A percentile compares a stretch with the other conserved stretches of the same genome.
These are phyloP conservation scores for Cercospora sp. DNA, from an alignment of 2,329 filamentous ascomycete species.

Conservation along the genomic window DNA sequence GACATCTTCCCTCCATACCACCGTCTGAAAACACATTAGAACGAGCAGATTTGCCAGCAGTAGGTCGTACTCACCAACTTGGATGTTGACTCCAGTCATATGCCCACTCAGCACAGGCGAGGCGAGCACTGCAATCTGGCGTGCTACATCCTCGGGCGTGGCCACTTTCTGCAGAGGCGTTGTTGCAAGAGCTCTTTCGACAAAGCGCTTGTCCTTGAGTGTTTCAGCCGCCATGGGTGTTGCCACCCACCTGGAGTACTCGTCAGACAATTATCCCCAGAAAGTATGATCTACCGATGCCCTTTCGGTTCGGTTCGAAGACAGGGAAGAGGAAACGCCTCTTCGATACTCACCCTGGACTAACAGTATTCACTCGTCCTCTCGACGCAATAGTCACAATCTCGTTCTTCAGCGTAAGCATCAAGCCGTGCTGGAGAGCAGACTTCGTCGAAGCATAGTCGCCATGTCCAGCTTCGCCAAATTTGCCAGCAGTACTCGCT, in stretches of 20 bases:
- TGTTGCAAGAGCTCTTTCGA: conserved; percentile 36
- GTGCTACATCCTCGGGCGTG: conserved; percentile 32
- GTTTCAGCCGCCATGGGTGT: conserved; percentile 16
- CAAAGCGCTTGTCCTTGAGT: conserved; percentile 31
- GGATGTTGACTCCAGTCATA: conserved; percentile 34
- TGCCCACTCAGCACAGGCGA: conserved; percentile 34
- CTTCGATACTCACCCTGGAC: conserved; percentile 19
- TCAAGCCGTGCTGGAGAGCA: conserved; percentile 37
- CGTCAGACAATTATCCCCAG: not conserved
- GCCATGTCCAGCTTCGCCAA: conserved; percentile 37
- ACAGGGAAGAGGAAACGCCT: not conserved
- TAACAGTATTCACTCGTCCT: conserved; percentile 35
- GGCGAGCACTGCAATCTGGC: conserved; percentile 35
- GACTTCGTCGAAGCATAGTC: conserved; percentile 37
- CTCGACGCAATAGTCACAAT: conserved; percentile 35
- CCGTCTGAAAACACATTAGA: conserved; percentile 32
- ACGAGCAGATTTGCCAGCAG: not conserved
- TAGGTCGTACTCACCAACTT: conserved; percentile 20
- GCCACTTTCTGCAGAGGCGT: conserved; percentile 38
- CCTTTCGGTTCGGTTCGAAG: no score
- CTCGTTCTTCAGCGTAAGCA: conserved; percentile 38
- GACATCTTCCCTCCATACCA: conserved; percentile 36
- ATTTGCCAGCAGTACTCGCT: conserved; percentile 40
- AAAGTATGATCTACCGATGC: no score
- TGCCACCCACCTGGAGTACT: conserved; percentile 1